These are phyloP conservation scores for Physaria fendleri DNA, from an alignment of 345 rosid genomes.

Conservation along the genomic window DNA sequence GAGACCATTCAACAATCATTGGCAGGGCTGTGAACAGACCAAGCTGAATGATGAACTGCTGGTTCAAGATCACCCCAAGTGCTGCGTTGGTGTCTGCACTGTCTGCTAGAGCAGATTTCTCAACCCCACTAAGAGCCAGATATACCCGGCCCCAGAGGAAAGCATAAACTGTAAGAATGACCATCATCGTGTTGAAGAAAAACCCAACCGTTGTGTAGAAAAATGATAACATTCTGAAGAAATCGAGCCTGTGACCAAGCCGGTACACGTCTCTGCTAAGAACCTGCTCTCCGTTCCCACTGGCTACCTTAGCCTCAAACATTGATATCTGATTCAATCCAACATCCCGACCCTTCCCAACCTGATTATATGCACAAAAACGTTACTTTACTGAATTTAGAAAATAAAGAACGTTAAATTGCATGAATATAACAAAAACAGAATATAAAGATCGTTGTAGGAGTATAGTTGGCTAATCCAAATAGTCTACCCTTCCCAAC, in stretches of 20 bases:
- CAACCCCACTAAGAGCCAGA: slow-evolving; percentile 83
- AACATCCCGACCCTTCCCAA: slow-evolving; percentile 89
- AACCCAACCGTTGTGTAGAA: slow-evolving; percentile 67
- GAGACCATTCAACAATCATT: slow-evolving; percentile 77
- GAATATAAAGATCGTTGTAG: not conserved
- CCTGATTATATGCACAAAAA: slow-evolving; percentile 45
- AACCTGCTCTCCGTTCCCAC: slow-evolving; percentile 93
- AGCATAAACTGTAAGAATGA: slow-evolving; percentile 59
- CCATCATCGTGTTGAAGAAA: slow-evolving; percentile 70
- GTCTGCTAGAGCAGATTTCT: slow-evolving; percentile 33
- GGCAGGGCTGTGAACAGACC: slow-evolving; percentile 84
- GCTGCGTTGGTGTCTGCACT: slow-evolving; percentile 45
- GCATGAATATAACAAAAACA: not conserved
- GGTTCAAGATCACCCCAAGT: slow-evolving; percentile 68
- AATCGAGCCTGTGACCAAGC: slow-evolving; percentile 82
- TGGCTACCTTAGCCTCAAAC: slow-evolving; percentile 91
- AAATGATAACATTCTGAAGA: slow-evolving; percentile 82
- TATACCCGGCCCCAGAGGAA: slow-evolving; percentile 88
- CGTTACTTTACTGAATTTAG: not conserved
- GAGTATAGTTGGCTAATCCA: slow-evolving; percentile 3
- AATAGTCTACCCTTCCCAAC: slow-evolving; percentile 51
- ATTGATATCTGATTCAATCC: slow-evolving; percentile 80
- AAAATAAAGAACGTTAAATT: not conserved
- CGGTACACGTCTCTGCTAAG: slow-evolving; percentile 84
- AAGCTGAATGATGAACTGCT: slow-evolving; percentile 74